phyloP scores from a whole-genome alignment of 768 basidiomycete species.

The Tylopilus felleus region DNA sequence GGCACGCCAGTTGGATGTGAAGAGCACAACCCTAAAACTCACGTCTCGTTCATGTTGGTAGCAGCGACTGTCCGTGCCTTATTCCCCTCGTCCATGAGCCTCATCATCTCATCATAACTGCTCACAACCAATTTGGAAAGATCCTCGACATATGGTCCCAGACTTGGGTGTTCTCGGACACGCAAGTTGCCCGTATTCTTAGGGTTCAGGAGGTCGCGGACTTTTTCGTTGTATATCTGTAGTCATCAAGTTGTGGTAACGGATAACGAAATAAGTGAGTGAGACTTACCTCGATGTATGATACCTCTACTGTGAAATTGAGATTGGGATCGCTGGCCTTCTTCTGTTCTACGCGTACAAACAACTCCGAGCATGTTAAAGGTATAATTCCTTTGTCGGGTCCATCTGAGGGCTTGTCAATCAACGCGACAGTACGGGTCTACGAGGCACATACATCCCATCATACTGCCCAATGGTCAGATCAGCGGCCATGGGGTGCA shows the following conservation, averaged over 20 bases:
- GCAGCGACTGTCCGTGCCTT: constrained; percentile 98
- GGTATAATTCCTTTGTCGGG: constrained; percentile 97
- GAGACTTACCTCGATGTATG: constrained; percentile 81
- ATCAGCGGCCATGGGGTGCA: constrained; percentile 6
- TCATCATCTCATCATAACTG: constrained; percentile 96
- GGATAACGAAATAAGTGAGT: not conserved
- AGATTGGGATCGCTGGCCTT: constrained; percentile 62
- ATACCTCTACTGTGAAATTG: constrained; percentile 93
- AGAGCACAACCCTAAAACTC: constrained; percentile 28
- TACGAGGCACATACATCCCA: constrained; percentile 71
- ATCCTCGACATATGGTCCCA: constrained; percentile 99
- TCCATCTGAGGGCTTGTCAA: constrained; percentile 56
- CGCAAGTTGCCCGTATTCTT: constrained; percentile 95
- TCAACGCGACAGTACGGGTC: not conserved
- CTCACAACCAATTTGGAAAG: constrained; percentile 89
- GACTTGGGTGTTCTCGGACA: constrained; percentile 94
- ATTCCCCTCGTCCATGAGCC: constrained; percentile 99
- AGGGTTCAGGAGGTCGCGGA: constrained; percentile 94
- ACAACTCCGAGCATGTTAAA: constrained; percentile 90
- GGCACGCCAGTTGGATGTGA: not conserved
- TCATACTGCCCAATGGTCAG: constrained; percentile 60
- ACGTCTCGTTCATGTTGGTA: constrained; percentile 99
- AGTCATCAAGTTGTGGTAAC: not conserved
- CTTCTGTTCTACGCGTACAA: constrained; percentile 72
- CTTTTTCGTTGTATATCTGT: constrained; percentile 96